phyloP scores from a whole-genome alignment of 495 filamentous ascomycete species.

The Penicillium soppii region DNA sequence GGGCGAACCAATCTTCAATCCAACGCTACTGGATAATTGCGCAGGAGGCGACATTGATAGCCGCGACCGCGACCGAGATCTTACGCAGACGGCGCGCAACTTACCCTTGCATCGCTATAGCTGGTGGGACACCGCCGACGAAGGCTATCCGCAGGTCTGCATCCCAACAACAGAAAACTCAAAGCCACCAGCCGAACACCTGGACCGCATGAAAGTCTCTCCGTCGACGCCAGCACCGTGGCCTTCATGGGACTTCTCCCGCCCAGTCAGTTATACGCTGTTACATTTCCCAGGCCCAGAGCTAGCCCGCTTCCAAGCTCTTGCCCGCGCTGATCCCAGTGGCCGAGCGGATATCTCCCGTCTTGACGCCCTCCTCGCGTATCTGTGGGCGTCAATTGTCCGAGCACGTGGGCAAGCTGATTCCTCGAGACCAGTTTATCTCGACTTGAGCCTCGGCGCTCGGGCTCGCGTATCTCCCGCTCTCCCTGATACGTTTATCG shows the following conservation, averaged over 20 bases:
- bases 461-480: constrained; percentile 12
- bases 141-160: not conserved
- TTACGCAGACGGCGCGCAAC: constrained; percentile 10
- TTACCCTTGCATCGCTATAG: constrained; percentile 33
- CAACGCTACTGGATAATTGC: constrained; percentile 22
- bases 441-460: constrained; percentile 21
- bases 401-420: constrained; percentile 22
- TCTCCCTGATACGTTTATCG: constrained; percentile 23
- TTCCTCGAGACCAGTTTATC: constrained; percentile 18
- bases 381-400: constrained; percentile 30
- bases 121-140: constrained; percentile 27
- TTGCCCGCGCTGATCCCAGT: constrained; percentile 10
- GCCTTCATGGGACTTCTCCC: constrained; percentile 23
- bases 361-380: constrained; percentile 33
- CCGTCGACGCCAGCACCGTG: constrained; percentile 23
- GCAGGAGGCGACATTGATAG: constrained; percentile 33
- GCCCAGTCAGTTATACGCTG: constrained; percentile 19
- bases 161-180: constrained; percentile 6
- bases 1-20: constrained; percentile 24
- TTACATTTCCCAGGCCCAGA: constrained; percentile 20
- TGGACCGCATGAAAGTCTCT: constrained; percentile 6
- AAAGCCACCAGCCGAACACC: constrained; percentile 5
- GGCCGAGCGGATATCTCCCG: constrained; percentile 19
- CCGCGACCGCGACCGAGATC: constrained; percentile 11
- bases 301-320: constrained; percentile 11